These are phyloP conservation scores for Pinus albicaulis DNA, from an alignment of 75 land plant species.

Conservation along the genomic window DNA sequence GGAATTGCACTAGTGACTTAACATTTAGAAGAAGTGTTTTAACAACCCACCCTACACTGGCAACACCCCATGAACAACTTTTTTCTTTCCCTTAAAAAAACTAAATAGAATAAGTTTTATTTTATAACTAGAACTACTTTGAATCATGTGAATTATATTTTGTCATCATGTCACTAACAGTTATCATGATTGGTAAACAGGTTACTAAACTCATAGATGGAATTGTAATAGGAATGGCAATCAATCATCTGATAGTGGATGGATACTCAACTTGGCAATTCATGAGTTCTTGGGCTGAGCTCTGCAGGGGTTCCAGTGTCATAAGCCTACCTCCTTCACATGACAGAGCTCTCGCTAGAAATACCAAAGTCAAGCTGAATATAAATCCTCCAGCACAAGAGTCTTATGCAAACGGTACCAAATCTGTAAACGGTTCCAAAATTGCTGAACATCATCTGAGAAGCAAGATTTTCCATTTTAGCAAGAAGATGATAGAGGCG, in stretches of 20 bases:
- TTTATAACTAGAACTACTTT: too few species aligned
- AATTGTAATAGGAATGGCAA: conserved; percentile 56
- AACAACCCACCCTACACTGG: too few species aligned
- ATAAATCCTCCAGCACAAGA: conserved; percentile 18
- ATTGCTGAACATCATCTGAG: conserved; percentile 19
- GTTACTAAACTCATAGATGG: conserved; percentile 69
- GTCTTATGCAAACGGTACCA: conserved; percentile 12
- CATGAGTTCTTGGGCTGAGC: conserved; percentile 74
- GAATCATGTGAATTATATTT: too few species aligned
- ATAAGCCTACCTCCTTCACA: conserved; percentile 38
- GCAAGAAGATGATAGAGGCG: conserved; percentile 30
- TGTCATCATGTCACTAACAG: too few species aligned
- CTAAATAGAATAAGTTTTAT: too few species aligned
- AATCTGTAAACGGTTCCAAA: background rate
- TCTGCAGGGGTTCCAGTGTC: conserved; percentile 23
- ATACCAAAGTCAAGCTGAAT: conserved; percentile 48
- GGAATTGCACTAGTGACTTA: too few species aligned
- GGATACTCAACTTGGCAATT: conserved; percentile 84
- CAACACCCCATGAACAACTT: too few species aligned
- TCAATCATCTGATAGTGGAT: conserved; percentile 72
- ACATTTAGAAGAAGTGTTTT: too few species aligned
- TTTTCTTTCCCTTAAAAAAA: too few species aligned
- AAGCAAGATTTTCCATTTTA: conserved; percentile 51
- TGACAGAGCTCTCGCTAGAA: conserved; percentile 50
- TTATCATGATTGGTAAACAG: background rate